Evolutionary conservation across 257 asterid genomes (phyloP).

Genomic region (Przewalskia tangutica): DNA sequence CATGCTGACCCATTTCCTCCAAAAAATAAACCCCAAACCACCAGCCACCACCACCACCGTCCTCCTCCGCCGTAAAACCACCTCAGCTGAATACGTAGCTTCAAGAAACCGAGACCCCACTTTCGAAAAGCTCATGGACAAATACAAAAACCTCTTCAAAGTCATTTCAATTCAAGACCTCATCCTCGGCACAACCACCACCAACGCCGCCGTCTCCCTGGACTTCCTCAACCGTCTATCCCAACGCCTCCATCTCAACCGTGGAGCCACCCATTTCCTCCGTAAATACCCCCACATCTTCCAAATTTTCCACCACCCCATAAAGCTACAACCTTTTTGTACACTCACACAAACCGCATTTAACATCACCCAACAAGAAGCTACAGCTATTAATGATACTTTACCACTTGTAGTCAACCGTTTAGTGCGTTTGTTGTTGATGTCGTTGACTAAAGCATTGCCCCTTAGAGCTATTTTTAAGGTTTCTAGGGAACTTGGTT

Average conservation of each 20-base stretch:
- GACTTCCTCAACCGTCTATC: slow-evolving; percentile 81
- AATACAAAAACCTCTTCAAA: slow-evolving; percentile 62
- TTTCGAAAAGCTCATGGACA: slow-evolving; percentile 82
- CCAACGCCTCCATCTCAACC: slow-evolving; percentile 74
- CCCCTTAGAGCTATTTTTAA: slow-evolving; percentile 81
- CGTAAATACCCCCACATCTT: slow-evolving; percentile 78
- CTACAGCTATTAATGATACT: slow-evolving; percentile 31
- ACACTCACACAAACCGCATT: slow-evolving; percentile 46
- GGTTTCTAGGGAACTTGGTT: slow-evolving; percentile 76
- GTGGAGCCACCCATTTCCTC: slow-evolving; percentile 70
- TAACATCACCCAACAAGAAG: slow-evolving; percentile 36
- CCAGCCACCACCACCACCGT: slow-evolving; percentile 8
- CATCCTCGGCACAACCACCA: slow-evolving; percentile 36
- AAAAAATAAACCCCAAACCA: too few relatives aligned
- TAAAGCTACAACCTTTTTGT: slow-evolving; percentile 48
- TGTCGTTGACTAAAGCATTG: slow-evolving; percentile 52
- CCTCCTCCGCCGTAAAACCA: slow-evolving; percentile 58
- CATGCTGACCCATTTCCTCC: too few relatives aligned
- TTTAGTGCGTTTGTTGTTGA: slow-evolving; percentile 56
- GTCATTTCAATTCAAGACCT: slow-evolving; percentile 72
- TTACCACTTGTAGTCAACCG: slow-evolving; percentile 41
- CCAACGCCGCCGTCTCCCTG: slow-evolving; percentile 42
- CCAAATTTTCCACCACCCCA: slow-evolving; percentile 54
- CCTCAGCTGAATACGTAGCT: slow-evolving; percentile 56
- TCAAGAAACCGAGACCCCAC: slow-evolving; percentile 77